These are phyloP conservation scores for Ogataea trehaloabstinens DNA, from an alignment of 805 yeast species.

Conservation along the genomic window DNA sequence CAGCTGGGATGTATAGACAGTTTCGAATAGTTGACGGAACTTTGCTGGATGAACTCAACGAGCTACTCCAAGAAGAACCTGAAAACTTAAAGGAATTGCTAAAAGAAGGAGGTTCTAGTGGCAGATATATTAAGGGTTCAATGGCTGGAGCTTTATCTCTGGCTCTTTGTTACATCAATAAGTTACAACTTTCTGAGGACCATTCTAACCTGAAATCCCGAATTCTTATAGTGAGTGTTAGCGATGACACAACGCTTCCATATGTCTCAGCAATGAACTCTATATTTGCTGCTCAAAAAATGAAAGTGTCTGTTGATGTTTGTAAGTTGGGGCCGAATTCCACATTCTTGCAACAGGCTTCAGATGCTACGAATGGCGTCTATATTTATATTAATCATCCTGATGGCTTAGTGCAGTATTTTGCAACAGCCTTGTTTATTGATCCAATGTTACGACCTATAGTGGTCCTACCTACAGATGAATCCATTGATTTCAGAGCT, in stretches of 20 bases:
- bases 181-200: slow-evolving; percentile 51
- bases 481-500: slow-evolving; percentile 89
- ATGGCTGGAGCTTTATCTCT: slow-evolving; percentile 78
- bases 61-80: slow-evolving; percentile 37
- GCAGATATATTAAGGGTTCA: slow-evolving; percentile 41
- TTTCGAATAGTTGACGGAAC: slow-evolving; percentile 77
- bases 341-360: slow-evolving; percentile 90
- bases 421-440: slow-evolving; percentile 77
- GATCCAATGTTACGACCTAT: slow-evolving; percentile 82
- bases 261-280: slow-evolving; percentile 94
- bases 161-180: slow-evolving; percentile 78
- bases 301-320: slow-evolving; percentile 86
- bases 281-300: slow-evolving; percentile 92
- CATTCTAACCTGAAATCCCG: slow-evolving; percentile 58
- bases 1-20: slow-evolving; percentile 77
- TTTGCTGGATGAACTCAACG: slow-evolving; percentile 57
- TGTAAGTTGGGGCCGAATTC: slow-evolving; percentile 74
- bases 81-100: slow-evolving; percentile 19
- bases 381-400: slow-evolving; percentile 70
- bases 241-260: slow-evolving; percentile 72
- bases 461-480: slow-evolving; percentile 76
- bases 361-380: slow-evolving; percentile 92
- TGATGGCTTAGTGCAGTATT: slow-evolving; percentile 76
- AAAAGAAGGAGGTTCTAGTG: slow-evolving; percentile 12
- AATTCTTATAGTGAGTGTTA: slow-evolving; percentile 58